Evolutionary conservation across 306 rosid genomes (phyloP).

Genomic region (Cercis canadensis): DNA sequence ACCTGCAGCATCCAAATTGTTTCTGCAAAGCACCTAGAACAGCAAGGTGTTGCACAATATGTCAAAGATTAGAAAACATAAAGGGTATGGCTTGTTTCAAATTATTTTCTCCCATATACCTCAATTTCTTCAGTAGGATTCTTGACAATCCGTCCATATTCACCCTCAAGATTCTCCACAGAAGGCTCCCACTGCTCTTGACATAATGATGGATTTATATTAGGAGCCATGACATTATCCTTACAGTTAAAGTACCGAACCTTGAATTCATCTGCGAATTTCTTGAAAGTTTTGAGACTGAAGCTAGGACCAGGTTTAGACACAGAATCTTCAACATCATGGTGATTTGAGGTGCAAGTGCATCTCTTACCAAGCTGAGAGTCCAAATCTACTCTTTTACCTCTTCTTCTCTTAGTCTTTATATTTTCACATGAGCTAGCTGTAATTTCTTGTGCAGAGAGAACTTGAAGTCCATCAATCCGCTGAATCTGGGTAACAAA

Average conservation of each 20-base stretch:
- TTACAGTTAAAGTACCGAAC: conserved; percentile 58
- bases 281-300: conserved; percentile 64
- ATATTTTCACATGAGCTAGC: conserved; percentile 31
- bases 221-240: conserved; percentile 42
- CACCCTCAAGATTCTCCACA: conserved; percentile 80
- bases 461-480: conserved; percentile 67
- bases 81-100: conserved; percentile 35
- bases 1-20: conserved; percentile 46
- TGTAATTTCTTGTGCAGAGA: conserved; percentile 37
- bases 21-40: conserved; percentile 67
- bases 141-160: conserved; percentile 72
- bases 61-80: conserved; percentile 28
- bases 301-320: conserved; percentile 64
- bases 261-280: conserved; percentile 79
- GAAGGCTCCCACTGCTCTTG: conserved; percentile 64
- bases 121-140: conserved; percentile 85
- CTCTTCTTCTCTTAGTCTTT: conserved; percentile 58
- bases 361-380: conserved; percentile 40
- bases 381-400: conserved; percentile 38
- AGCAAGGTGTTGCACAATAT: conserved; percentile 37
- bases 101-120: conserved; percentile 50
- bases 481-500: conserved; percentile 67
- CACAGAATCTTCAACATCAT: conserved; percentile 40
- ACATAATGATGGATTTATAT: conserved; percentile 26
- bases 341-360: conserved; percentile 34